Percentiles rank a stretch among this genome's conserved stretches.
These are phyloP conservation scores for Sechiopsis laciniata DNA, from an alignment of 306 rosid genomes.

Conservation along the genomic window DNA sequence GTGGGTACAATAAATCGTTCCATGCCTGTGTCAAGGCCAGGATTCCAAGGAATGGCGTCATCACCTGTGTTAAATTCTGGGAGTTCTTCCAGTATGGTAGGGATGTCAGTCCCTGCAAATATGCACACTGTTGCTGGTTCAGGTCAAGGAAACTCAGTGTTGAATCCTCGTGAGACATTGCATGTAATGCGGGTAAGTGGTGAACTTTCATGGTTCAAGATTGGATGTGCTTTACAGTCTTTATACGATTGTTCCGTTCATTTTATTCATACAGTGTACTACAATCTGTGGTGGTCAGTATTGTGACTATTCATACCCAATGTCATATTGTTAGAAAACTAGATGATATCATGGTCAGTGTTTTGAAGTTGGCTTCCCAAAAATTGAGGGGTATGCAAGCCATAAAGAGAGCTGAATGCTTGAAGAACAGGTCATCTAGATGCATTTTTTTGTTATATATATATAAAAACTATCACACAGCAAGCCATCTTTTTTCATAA, in stretches of 20 bases:
- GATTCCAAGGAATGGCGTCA: slow-evolving; percentile 60
- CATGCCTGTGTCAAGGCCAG: slow-evolving; percentile 73
- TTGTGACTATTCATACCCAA: neutral
- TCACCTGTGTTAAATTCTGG: slow-evolving; percentile 69
- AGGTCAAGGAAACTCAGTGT: slow-evolving; percentile 69
- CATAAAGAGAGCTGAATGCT: neutral
- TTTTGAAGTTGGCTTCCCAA: neutral
- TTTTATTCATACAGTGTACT: neutral
- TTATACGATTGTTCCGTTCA: neutral
- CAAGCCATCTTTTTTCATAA: too few relatives aligned
- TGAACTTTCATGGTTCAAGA: slow-evolving; percentile 21
- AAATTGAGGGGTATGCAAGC: neutral
- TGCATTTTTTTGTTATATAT: neutral
- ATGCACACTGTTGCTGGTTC: slow-evolving; percentile 76
- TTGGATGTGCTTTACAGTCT: neutral
- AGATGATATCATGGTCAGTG: slow-evolving; percentile 7
- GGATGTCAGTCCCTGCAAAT: slow-evolving; percentile 71
- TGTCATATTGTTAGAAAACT: neutral
- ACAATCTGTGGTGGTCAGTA: neutral
- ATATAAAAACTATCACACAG: too few relatives aligned
- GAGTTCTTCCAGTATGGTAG: slow-evolving; percentile 70
- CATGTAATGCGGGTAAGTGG: slow-evolving; percentile 83
- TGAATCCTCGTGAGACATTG: slow-evolving; percentile 69
- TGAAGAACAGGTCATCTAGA: neutral
- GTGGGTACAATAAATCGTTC: slow-evolving; percentile 76